These are phyloP conservation scores for Blastomyces parvus DNA, from an alignment of 2,329 filamentous ascomycete species.

Conservation along the genomic window DNA sequence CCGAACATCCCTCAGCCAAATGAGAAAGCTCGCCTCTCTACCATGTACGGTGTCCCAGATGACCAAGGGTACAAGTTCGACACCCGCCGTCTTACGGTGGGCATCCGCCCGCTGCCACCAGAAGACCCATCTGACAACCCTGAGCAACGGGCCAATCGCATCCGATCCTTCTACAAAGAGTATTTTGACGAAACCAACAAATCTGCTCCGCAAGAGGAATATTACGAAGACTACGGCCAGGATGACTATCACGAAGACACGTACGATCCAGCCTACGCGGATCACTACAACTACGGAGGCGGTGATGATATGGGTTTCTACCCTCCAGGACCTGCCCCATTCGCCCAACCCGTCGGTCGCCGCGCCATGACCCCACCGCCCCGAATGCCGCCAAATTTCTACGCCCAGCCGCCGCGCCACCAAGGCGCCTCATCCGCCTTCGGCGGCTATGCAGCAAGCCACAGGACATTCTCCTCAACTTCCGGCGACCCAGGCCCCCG, in stretches of 20 bases:
- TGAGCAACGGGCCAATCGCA: slow-evolving; percentile 88
- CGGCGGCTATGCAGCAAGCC: slow-evolving; percentile 18
- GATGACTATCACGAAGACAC: slow-evolving; percentile 60
- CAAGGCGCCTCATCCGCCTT: slow-evolving; percentile 22
- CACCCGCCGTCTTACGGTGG: slow-evolving; percentile 47
- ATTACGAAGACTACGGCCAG: slow-evolving; percentile 66
- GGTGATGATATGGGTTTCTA: slow-evolving; percentile 22
- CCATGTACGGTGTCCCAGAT: slow-evolving; percentile 20
- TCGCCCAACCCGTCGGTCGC: slow-evolving; percentile 72
- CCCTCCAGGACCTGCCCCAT: slow-evolving; percentile 45
- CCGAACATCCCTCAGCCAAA: slow-evolving; percentile 17
- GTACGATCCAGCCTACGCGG: slow-evolving; percentile 33
- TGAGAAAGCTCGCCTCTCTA: slow-evolving; percentile 12
- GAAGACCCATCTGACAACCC: slow-evolving; percentile 82
- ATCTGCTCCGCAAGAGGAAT: slow-evolving; percentile 47
- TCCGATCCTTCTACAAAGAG: slow-evolving; percentile 98
- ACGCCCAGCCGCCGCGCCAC: slow-evolving; percentile 26
- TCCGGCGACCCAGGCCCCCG: slow-evolving; percentile 41
- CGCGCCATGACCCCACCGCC: slow-evolving; percentile 95
- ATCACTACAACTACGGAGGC: slow-evolving; percentile 14
- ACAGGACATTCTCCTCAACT: slow-evolving; percentile 13
- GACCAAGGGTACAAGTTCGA: slow-evolving; percentile 25
- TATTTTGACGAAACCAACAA: slow-evolving; percentile 80
- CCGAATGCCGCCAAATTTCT: slow-evolving; percentile 51
- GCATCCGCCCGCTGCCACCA: slow-evolving; percentile 74